Percentiles rank a stretch among this genome's conserved stretches.
Evolutionary conservation across 2,329 filamentous ascomycete species (phyloP).

Genomic region (Alternaria postmessia): DNA sequence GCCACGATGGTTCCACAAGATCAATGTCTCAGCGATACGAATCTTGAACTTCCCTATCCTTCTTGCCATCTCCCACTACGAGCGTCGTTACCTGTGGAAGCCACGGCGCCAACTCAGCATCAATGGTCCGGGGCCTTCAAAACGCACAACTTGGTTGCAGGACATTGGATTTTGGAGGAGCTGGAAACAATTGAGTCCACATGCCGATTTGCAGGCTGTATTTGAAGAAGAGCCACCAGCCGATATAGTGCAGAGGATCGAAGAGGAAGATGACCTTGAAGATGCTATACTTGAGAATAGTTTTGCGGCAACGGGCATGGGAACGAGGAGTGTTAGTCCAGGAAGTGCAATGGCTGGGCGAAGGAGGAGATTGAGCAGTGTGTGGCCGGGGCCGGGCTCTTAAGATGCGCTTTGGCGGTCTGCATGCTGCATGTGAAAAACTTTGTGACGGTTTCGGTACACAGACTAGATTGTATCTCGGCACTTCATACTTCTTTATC

Average conservation of each 20-base stretch:
- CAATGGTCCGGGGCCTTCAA: conserved; percentile 46
- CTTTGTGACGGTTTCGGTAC: not conserved
- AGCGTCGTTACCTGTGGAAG: conserved; percentile 75
- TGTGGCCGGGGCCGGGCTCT: conserved; percentile 39
- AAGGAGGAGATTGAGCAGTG: conserved; percentile 47
- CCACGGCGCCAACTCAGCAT: conserved; percentile 41
- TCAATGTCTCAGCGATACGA: conserved; percentile 80
- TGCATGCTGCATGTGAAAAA: not conserved
- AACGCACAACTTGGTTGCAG: conserved; percentile 59
- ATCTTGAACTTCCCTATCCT: conserved; percentile 78
- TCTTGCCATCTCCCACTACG: conserved; percentile 73
- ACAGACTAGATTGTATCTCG: not conserved
- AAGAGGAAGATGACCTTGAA: conserved; percentile 59
- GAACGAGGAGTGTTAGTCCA: conserved; percentile 42
- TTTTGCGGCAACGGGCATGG: conserved; percentile 35
- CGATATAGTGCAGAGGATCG: conserved; percentile 56
- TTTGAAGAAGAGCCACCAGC: conserved; percentile 76
- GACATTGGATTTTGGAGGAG: conserved; percentile 60
- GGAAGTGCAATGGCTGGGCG: conserved; percentile 39
- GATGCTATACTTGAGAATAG: conserved; percentile 55
- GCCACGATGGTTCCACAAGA: conserved; percentile 90
- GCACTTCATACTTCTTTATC: not conserved
- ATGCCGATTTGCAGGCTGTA: conserved; percentile 75
- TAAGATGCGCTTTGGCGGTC: conserved; percentile 3
- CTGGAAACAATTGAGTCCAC: conserved; percentile 70